phyloP scores from a whole-genome alignment of 2,329 filamentous ascomycete species.

The Fusarium sp. region DNA sequence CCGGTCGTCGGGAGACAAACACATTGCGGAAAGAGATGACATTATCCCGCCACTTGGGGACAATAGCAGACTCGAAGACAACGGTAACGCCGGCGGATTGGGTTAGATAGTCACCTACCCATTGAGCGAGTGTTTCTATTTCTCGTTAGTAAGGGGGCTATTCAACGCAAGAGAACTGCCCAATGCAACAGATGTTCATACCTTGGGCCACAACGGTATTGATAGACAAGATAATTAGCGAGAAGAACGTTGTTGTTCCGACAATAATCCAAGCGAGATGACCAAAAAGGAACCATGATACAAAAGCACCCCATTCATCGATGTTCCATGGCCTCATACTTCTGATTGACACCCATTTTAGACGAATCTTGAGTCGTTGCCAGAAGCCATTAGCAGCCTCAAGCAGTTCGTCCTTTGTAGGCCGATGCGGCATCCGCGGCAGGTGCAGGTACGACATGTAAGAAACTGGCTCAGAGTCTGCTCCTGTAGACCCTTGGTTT shows the following conservation, averaged over 20 bases:
- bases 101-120: conserved; percentile 95
- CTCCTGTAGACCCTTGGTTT: conserved; percentile 18
- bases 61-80: conserved; percentile 97
- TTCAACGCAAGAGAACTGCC: background rate
- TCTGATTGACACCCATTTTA: conserved; percentile 98
- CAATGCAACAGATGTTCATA: conserved; percentile 49
- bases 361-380: conserved; percentile 87
- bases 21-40: conserved; percentile 98
- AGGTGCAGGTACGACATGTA: conserved; percentile 70
- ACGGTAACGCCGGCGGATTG: conserved; percentile 93
- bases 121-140: conserved; percentile 87
- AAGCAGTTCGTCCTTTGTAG: conserved; percentile 92
- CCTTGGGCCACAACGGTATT: conserved; percentile 97
- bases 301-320: conserved; percentile 95
- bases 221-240: conserved; percentile 86
- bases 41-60: conserved; percentile 93
- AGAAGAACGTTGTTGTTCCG: conserved; percentile 97
- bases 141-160: background rate
- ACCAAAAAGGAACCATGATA: conserved; percentile 92
- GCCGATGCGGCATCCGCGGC: conserved; percentile 82
- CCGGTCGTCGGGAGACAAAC: conserved; percentile 90
- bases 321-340: conserved; percentile 94
- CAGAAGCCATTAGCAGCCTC: conserved; percentile 93
- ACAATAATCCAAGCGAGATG: conserved; percentile 96
- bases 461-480: conserved; percentile 56